phyloP scores from a whole-genome alignment of 305 asterid species.

The Ilex paraguariensis region DNA sequence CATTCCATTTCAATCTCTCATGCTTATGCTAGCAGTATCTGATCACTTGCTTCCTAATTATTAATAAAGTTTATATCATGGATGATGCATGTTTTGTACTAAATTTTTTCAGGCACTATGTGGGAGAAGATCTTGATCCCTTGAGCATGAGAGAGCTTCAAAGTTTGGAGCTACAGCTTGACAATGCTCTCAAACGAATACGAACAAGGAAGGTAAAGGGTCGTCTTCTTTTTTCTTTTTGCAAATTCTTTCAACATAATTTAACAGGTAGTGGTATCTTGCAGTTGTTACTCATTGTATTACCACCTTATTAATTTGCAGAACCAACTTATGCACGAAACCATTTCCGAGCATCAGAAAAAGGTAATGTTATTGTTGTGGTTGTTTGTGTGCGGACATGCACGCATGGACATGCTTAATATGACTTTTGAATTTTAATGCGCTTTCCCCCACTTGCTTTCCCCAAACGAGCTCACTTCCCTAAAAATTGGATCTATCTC shows the following conservation, averaged over 20 bases:
- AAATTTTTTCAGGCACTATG: background rate
- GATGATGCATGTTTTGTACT: too few relatives aligned
- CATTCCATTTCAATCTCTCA: too few relatives aligned
- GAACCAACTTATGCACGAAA: constrained; percentile 1
- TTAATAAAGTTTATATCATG: too few relatives aligned
- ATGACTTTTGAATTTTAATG: background rate
- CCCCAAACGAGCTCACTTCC: too few relatives aligned
- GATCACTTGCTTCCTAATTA: too few relatives aligned
- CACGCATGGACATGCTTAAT: background rate
- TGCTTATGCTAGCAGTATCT: too few relatives aligned
- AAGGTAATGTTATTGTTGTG: background rate
- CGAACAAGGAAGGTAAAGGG: background rate
- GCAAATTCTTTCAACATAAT: background rate
- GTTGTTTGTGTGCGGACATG: too few relatives aligned
- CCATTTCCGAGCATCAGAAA: background rate
- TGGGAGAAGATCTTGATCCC: background rate
- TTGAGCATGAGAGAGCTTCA: background rate
- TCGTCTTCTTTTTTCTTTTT: background rate
- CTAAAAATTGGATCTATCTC: too few relatives aligned
- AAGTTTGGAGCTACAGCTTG: background rate
- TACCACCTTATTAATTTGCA: background rate
- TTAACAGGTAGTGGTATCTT: too few relatives aligned
- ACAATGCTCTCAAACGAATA: background rate
- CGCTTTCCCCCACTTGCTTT: too few relatives aligned
- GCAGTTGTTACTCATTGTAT: background rate